Conservation (phyloP, 2,329 filamentous ascomycete genomes). For the Xenoacremonium recifei region DNA sequence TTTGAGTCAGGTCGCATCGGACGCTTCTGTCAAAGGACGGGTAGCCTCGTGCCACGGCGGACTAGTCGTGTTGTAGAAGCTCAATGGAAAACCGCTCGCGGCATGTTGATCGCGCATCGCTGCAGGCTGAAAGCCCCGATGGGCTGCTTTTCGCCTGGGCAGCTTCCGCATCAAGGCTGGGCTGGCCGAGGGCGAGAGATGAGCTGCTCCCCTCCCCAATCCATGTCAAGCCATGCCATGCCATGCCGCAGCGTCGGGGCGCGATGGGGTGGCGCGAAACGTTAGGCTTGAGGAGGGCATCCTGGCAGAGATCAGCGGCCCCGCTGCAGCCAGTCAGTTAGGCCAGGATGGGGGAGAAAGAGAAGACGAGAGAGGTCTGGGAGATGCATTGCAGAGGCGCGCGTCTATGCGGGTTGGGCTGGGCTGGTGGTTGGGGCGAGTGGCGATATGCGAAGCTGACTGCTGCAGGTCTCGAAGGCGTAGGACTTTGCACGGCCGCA, state of each 20-base stretch:
- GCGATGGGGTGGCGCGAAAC: constrained; percentile 7
- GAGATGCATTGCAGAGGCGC: no score
- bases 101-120: not conserved
- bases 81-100: not conserved
- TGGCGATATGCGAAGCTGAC: not conserved
- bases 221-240: not conserved
- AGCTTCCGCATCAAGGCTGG: no score
- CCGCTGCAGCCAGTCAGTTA: not conserved
- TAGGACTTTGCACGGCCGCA: not conserved
- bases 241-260: not conserved
- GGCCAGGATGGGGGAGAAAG: not conserved
- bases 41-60: not conserved
- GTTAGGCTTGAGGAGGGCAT: constrained; percentile 3
- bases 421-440: not conserved
- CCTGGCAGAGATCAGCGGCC: not conserved
- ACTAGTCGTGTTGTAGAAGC: not conserved
- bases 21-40: not conserved
- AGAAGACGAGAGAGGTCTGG: not conserved
- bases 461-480: not conserved
- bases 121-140: not conserved
- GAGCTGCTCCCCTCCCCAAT: not conserved
- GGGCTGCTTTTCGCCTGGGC: not conserved
- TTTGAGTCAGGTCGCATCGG: not conserved
- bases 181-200: no score
- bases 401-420: not conserved